Evolutionary conservation across 2,329 filamentous ascomycete species (phyloP).

Genomic region (Pyrenophora teres): DNA sequence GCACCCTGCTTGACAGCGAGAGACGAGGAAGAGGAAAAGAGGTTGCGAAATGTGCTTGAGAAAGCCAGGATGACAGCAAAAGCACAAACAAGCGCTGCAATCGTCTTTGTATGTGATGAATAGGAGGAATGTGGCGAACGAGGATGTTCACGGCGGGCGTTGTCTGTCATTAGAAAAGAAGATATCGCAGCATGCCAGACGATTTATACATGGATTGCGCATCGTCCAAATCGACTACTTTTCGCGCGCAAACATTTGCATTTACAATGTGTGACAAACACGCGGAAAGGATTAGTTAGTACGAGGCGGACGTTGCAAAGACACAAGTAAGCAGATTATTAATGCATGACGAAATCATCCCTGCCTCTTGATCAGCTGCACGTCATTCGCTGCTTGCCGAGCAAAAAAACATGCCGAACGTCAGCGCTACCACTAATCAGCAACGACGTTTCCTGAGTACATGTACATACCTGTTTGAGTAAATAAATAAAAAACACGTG

Average conservation of each 20-base stretch:
- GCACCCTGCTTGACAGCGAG: slow-evolving; percentile 37
- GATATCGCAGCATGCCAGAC: slow-evolving; percentile 8
- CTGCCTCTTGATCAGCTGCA: slow-evolving; percentile 19
- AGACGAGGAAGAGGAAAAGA: slow-evolving; percentile 33
- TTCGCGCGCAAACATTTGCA: slow-evolving; percentile 24
- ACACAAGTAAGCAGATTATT: slow-evolving; percentile 27
- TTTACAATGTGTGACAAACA: slow-evolving; percentile 46
- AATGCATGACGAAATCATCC: slow-evolving; percentile 36
- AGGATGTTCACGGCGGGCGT: slow-evolving; percentile 27
- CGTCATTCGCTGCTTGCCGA: slow-evolving; percentile 32
- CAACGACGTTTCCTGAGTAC: too few relatives aligned
- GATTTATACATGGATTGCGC: slow-evolving; percentile 37
- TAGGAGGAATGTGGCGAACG: slow-evolving; percentile 18
- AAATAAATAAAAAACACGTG: slow-evolving; percentile 1
- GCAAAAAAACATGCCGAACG: slow-evolving; percentile 8
- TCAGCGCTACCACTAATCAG: too few relatives aligned
- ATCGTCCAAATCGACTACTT: slow-evolving; percentile 30
- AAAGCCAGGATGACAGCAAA: slow-evolving; percentile 54
- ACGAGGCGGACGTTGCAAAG: slow-evolving; percentile 2
- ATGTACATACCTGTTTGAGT: too few relatives aligned
- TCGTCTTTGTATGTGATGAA: slow-evolving; percentile 30
- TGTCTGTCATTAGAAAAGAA: slow-evolving; percentile 39
- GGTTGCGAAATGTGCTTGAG: slow-evolving; percentile 46
- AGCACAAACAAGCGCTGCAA: slow-evolving; percentile 40
- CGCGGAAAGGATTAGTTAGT: slow-evolving; percentile 18